Conservation (phyloP, 768 basidiomycete species). For the Rickenella mellea region DNA sequence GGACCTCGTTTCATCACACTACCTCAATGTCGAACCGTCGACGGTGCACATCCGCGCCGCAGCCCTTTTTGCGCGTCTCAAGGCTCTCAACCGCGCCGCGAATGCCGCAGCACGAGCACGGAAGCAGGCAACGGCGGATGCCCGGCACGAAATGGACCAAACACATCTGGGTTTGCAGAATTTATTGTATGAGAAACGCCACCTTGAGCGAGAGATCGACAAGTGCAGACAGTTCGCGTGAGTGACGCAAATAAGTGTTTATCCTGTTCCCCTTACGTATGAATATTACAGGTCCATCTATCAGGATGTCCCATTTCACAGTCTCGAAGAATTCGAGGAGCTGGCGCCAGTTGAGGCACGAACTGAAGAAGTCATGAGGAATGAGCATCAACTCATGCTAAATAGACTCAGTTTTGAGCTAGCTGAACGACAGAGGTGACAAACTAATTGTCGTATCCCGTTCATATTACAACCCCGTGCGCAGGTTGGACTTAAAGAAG, state of each 20-base stretch:
- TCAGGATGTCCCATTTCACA: constrained; percentile 75
- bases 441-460: constrained; percentile 5
- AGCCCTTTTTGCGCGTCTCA: constrained; percentile 72
- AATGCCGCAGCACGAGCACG: constrained; percentile 63
- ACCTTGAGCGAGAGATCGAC: constrained; percentile 85
- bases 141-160: constrained; percentile 85
- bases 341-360: constrained; percentile 64
- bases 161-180: constrained; percentile 82
- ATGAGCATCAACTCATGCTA: constrained; percentile 81
- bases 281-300: constrained; percentile 58
- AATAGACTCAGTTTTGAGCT: constrained; percentile 83
- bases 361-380: constrained; percentile 47
- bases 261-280: neutral
- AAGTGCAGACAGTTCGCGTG: constrained; percentile 90
- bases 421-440: constrained; percentile 75
- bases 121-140: constrained; percentile 62
- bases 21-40: constrained; percentile 35
- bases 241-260: constrained; percentile 18
- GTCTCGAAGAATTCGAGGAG: constrained; percentile 54
- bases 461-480: constrained; percentile 4
- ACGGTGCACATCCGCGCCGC: constrained; percentile 56
- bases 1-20: constrained; percentile 44
- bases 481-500: constrained; percentile 62
- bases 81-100: constrained; percentile 66
- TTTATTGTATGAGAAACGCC: constrained; percentile 79